A percentile compares a stretch with the other conserved stretches of the same genome.
These are phyloP conservation scores for Penicillium arizonense DNA, from an alignment of 495 filamentous ascomycete species.

Conservation along the genomic window DNA sequence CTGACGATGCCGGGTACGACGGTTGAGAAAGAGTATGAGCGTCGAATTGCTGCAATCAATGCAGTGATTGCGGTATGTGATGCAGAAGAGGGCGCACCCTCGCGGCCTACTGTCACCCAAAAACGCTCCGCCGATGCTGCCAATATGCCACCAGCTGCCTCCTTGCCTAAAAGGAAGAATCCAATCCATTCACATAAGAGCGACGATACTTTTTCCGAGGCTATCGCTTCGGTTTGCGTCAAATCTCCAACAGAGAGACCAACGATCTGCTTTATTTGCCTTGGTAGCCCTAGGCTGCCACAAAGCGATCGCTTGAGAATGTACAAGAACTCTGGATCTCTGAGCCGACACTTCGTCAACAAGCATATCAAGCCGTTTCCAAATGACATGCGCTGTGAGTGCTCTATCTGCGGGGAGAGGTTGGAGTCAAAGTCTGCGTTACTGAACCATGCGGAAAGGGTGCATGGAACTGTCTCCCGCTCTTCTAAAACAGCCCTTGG, in stretches of 20 bases:
- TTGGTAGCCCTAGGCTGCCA: constrained; percentile 14
- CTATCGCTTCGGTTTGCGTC: constrained; percentile 21
- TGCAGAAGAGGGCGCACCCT: constrained; percentile 25
- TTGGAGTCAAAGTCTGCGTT: constrained; percentile 17
- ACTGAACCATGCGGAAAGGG: constrained; percentile 23
- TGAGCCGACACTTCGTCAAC: constrained; percentile 25
- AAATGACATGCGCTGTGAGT: constrained; percentile 22
- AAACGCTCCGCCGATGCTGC: constrained; percentile 14
- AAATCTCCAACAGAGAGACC: constrained; percentile 16
- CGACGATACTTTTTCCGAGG: constrained; percentile 13
- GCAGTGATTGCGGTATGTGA: constrained; percentile 28
- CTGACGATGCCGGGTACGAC: constrained; percentile 21
- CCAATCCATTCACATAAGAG: constrained; percentile 7
- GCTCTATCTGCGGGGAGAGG: constrained; percentile 18
- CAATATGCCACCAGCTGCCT: not conserved
- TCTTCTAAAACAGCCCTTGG: constrained; percentile 16
- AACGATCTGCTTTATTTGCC: constrained; percentile 24
- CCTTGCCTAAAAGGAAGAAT: constrained; percentile 14
- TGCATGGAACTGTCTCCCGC: constrained; percentile 20
- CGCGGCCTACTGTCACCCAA: constrained; percentile 2
- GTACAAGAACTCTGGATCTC: constrained; percentile 19
- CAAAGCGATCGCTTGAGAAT: constrained; percentile 11
- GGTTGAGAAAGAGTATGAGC: constrained; percentile 21
- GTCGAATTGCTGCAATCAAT: constrained; percentile 26
- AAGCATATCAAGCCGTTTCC: constrained; percentile 21